A percentile compares a stretch with the other conserved stretches of the same genome.
Conservation (phyloP, 2,329 filamentous ascomycete genomes). For the Cladosporium halotolerans region DNA sequence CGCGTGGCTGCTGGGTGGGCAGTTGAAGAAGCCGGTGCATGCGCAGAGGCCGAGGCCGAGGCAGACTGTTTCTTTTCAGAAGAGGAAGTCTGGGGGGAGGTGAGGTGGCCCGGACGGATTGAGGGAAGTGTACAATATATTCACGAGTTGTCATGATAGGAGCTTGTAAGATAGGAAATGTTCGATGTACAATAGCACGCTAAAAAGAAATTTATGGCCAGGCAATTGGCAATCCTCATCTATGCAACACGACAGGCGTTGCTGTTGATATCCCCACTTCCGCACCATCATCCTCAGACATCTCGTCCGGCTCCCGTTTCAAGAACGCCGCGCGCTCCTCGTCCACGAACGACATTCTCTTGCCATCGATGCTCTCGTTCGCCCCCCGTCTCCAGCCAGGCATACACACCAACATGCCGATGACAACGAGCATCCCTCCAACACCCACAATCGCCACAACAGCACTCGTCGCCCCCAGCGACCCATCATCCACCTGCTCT, state of each 20-base stretch:
- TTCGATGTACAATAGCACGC: background rate
- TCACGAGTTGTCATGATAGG: no score
- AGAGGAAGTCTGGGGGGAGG: conserved; percentile 20
- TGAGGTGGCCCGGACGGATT: background rate
- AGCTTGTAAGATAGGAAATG: background rate
- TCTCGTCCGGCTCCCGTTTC: background rate
- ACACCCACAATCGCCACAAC: background rate
- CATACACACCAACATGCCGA: background rate
- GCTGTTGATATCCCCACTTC: no score
- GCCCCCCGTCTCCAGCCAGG: background rate
- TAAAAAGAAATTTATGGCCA: no score
- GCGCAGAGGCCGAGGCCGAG: conserved; percentile 54
- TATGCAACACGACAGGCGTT: no score
- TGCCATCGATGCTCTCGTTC: no score
- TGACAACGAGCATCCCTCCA: background rate
- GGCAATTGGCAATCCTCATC: no score
- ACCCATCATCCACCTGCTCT: background rate
- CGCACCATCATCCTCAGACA: background rate
- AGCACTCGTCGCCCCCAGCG: background rate
- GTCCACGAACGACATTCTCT: background rate
- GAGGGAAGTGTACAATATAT: no score
- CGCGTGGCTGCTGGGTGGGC: conserved; percentile 55
- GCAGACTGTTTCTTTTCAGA: conserved; percentile 50
- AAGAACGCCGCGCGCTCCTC: conserved; percentile 3
- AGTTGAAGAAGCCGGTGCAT: conserved; percentile 38